Evolutionary conservation across 1,284 basidiomycete species (phyloP).

Genomic region (Rhodotorula sp.): DNA sequence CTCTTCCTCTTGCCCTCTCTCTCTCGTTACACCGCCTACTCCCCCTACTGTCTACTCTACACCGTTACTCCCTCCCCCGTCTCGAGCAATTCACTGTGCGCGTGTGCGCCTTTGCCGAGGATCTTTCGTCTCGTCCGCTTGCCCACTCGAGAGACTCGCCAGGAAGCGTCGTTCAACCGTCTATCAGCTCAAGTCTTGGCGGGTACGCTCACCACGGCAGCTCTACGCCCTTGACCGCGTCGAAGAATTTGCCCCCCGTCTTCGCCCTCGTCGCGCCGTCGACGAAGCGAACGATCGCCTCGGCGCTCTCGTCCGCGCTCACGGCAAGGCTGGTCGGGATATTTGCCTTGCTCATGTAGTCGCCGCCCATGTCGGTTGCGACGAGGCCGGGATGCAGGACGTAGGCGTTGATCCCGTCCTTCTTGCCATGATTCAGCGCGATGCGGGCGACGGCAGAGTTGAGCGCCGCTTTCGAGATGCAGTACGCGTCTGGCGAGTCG

Average conservation of each 20-base stretch:
- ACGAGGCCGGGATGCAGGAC: conserved; percentile 4
- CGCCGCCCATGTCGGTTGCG: neutral
- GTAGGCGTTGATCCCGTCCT: neutral
- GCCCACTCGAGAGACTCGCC: neutral
- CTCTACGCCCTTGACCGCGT: no score
- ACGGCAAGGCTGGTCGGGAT: no score
- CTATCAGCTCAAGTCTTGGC: no score
- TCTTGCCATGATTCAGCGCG: neutral
- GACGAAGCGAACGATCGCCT: no score
- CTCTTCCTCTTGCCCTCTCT: neutral
- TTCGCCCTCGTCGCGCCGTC: no score
- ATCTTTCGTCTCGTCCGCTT: no score
- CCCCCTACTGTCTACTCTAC: neutral
- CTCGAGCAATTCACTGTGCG: neutral
- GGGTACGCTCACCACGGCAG: no score
- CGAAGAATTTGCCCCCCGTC: no score
- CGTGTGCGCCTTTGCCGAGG: neutral
- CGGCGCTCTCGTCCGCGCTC: no score
- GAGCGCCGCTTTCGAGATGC: conserved; percentile 4
- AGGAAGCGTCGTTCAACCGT: no score
- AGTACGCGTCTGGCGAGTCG: neutral
- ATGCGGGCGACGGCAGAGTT: conserved; percentile 1
- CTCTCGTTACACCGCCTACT: no score
- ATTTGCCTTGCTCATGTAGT: no score
- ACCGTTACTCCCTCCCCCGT: neutral